These are phyloP conservation scores for Boletus speciosus DNA, from an alignment of 768 basidiomycete genomes.

Conservation along the genomic window DNA sequence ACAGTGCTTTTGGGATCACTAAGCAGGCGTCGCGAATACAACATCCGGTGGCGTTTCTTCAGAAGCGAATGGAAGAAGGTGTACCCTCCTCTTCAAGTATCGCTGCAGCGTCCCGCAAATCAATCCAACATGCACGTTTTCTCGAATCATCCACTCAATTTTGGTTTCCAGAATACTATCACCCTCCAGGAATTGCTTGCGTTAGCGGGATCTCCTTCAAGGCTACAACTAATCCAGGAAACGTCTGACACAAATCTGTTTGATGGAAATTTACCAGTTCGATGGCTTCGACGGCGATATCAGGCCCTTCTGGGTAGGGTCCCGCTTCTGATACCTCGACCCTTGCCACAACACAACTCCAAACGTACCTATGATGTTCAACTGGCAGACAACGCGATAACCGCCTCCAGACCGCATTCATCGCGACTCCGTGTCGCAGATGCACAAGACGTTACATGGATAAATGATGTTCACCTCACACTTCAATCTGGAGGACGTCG, in stretches of 20 bases:
- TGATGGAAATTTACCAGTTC: slow-evolving; percentile 15
- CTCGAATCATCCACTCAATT: slow-evolving; percentile 27
- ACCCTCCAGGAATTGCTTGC: slow-evolving; percentile 45
- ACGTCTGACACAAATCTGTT: slow-evolving; percentile 9
- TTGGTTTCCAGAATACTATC: slow-evolving; percentile 42
- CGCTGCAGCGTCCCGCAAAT: slow-evolving; percentile 19
- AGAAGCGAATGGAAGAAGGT: slow-evolving; percentile 50
- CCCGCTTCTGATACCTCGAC: slow-evolving; percentile 48
- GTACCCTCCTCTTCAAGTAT: slow-evolving; percentile 55
- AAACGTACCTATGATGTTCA: slow-evolving; percentile 30
- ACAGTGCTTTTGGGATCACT: slow-evolving; percentile 58
- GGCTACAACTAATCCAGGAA: not conserved
- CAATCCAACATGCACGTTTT: slow-evolving; percentile 9
- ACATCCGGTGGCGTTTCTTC: slow-evolving; percentile 69
- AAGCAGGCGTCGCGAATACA: slow-evolving; percentile 71
- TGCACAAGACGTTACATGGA: slow-evolving; percentile 36
- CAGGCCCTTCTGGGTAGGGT: slow-evolving; percentile 55
- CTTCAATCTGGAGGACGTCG: not conserved
- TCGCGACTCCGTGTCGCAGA: slow-evolving; percentile 23
- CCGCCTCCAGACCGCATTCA: slow-evolving; percentile 12
- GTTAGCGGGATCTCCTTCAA: slow-evolving; percentile 37
- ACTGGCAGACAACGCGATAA: slow-evolving; percentile 30
- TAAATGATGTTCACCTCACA: slow-evolving; percentile 13
- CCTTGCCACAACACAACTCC: not conserved
- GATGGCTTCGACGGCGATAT: slow-evolving; percentile 50